Conservation (phyloP, 805 yeast genomes). For the Zygosaccharomyces gambellarensis region DNA sequence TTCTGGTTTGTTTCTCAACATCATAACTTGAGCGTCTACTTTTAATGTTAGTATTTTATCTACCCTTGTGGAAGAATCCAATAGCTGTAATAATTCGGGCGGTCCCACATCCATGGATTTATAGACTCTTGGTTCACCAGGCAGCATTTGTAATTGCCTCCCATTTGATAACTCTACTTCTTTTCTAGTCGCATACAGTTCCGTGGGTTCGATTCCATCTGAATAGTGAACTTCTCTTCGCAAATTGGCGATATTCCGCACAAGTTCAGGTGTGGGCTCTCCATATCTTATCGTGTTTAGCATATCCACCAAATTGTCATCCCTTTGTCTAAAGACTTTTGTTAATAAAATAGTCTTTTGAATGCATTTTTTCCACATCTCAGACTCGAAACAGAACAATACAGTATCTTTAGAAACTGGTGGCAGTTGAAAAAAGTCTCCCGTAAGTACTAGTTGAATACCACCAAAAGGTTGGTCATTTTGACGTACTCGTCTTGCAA, state of each 20-base stretch:
- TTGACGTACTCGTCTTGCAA: slow-evolving; percentile 57
- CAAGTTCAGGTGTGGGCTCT: slow-evolving; percentile 46
- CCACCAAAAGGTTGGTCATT: slow-evolving; percentile 80
- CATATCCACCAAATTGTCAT: slow-evolving; percentile 67
- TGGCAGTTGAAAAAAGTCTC: slow-evolving; percentile 96
- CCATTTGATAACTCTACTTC: slow-evolving; percentile 80
- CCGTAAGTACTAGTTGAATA: slow-evolving; percentile 79
- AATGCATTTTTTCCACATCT: slow-evolving; percentile 62
- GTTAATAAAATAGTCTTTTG: slow-evolving; percentile 63
- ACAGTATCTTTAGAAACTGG: slow-evolving; percentile 59
- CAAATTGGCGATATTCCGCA: slow-evolving; percentile 46
- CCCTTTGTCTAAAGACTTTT: slow-evolving; percentile 81
- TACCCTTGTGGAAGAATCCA: slow-evolving; percentile 66
- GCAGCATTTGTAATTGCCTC: slow-evolving; percentile 44
- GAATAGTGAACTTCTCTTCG: slow-evolving; percentile 52
- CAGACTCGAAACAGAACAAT: slow-evolving; percentile 69
- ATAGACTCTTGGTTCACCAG: slow-evolving; percentile 44
- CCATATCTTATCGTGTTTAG: slow-evolving; percentile 80
- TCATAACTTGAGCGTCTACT: slow-evolving; percentile 91
- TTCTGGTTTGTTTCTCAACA: slow-evolving; percentile 74
- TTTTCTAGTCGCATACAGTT: slow-evolving; percentile 74
- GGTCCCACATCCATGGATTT: slow-evolving; percentile 42
- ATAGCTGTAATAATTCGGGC: slow-evolving; percentile 30
- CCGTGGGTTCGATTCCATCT: slow-evolving; percentile 86
- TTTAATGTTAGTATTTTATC: slow-evolving; percentile 59